A percentile compares a stretch with the other conserved stretches of the same genome.
Conservation (phyloP, 2,329 filamentous ascomycete species). For the Fusarium sp. region DNA sequence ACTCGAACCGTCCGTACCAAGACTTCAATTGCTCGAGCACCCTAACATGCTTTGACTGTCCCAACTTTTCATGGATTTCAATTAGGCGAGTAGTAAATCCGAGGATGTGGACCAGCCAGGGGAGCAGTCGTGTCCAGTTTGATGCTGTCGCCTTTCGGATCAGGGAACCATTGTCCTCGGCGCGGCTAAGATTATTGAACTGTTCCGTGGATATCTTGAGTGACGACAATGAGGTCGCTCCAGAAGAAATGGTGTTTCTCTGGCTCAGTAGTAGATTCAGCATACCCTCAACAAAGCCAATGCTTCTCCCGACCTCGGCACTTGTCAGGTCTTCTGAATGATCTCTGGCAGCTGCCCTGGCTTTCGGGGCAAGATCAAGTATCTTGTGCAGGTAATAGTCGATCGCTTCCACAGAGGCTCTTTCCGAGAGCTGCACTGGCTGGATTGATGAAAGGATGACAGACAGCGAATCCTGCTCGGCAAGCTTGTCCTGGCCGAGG, state of each 20-base stretch:
- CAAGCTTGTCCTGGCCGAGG: constrained; percentile 80
- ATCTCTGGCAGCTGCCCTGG: constrained; percentile 77
- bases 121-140: constrained; percentile 50
- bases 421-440: constrained; percentile 55
- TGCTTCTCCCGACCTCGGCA: constrained; percentile 83
- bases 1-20: constrained; percentile 66
- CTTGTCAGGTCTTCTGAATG: constrained; percentile 89
- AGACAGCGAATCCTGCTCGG: constrained; percentile 80
- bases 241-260: constrained; percentile 64
- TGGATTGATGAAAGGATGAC: constrained; percentile 75
- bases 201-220: constrained; percentile 58
- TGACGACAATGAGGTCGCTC: constrained; percentile 55
- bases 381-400: constrained; percentile 86
- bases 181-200: constrained; percentile 55
- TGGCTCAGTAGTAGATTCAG: constrained; percentile 77
- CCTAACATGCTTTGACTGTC: constrained; percentile 63
- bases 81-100: constrained; percentile 74
- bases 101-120: constrained; percentile 81
- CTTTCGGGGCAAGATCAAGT: constrained; percentile 79
- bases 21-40: constrained; percentile 63
- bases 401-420: constrained; percentile 55
- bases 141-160: constrained; percentile 29
- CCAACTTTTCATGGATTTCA: constrained; percentile 77
- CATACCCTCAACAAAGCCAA: constrained; percentile 90
- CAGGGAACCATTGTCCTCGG: constrained; percentile 45